A percentile compares a stretch with the other conserved stretches of the same genome.
phyloP scores from a whole-genome alignment of 306 rosid genomes.

The Alnus rubra region DNA sequence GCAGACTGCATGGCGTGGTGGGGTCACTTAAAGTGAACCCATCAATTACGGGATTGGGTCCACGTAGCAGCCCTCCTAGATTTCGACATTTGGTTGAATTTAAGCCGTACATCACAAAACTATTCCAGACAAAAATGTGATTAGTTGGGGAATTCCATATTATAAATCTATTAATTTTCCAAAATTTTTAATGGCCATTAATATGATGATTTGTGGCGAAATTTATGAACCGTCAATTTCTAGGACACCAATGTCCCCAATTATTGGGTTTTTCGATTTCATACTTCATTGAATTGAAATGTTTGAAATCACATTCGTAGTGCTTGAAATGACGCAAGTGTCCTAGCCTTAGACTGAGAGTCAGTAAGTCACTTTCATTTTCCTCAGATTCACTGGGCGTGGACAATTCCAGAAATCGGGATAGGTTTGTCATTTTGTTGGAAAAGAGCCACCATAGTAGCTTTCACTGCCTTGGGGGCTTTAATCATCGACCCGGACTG shows the following conservation, averaged over 20 bases:
- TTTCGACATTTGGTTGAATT: constrained; percentile 27
- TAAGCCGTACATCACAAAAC: not conserved
- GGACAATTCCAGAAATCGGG: constrained; percentile 17
- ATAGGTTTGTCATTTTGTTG: constrained; percentile 37
- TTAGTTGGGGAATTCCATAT: not conserved
- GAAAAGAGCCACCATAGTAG: not conserved
- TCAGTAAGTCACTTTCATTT: constrained; percentile 4
- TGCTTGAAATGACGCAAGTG: constrained; percentile 29
- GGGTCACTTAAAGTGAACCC: constrained; percentile 46
- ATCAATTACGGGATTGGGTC: constrained; percentile 64
- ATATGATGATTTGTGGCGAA: not conserved
- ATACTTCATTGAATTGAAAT: not conserved
- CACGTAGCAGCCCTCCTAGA: constrained; percentile 25
- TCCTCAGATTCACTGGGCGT: not conserved
- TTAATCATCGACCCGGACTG: constrained; percentile 4
- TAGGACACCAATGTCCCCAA: not conserved
- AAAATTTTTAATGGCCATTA: not conserved
- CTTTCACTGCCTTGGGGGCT: not conserved
- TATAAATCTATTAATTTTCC: not conserved
- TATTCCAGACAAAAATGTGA: not conserved
- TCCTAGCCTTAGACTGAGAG: constrained; percentile 15
- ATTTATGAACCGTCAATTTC: not conserved
- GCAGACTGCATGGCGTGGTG: constrained; percentile 26
- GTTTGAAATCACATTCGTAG: not conserved
- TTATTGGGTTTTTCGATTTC: not conserved